Conservation (phyloP, 768 basidiomycete species). For the Pisolithus albus region DNA sequence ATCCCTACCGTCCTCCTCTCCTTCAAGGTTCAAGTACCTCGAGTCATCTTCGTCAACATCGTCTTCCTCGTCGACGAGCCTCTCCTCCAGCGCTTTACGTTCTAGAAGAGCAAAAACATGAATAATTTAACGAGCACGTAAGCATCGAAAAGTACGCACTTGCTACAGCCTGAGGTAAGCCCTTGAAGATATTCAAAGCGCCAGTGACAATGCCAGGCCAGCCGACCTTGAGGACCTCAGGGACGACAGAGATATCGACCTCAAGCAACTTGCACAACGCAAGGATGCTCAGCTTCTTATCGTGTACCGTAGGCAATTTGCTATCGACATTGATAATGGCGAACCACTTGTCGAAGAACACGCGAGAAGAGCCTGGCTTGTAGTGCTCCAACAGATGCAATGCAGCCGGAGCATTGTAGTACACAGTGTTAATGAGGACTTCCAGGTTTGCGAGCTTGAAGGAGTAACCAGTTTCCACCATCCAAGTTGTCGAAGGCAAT, state of each 20-base stretch:
- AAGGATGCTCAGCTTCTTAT: conserved; percentile 78
- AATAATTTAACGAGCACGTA: not conserved
- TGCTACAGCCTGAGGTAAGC: conserved; percentile 68
- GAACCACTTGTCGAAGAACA: conserved; percentile 88
- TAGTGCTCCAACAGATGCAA: conserved; percentile 66
- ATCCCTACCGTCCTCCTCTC: conserved; percentile 51
- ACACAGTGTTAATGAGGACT: conserved; percentile 73
- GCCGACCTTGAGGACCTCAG: conserved; percentile 53
- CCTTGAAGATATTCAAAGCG: conserved; percentile 67
- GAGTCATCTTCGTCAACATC: conserved; percentile 46
- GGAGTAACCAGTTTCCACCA: conserved; percentile 50
- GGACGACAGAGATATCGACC: conserved; percentile 50
- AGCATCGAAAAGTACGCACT: conserved; percentile 35
- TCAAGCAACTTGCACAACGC: conserved; percentile 75
- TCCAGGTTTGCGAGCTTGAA: conserved; percentile 76
- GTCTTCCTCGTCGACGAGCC: conserved; percentile 34
- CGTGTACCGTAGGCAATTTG: conserved; percentile 77
- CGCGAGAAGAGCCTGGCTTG: conserved; percentile 52
- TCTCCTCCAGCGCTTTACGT: conserved; percentile 55
- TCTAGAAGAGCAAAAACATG: conserved; percentile 27
- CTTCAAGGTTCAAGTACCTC: conserved; percentile 53
- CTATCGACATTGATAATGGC: conserved; percentile 52
- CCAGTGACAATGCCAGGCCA: conserved; percentile 74
- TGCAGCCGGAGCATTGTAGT: conserved; percentile 77
- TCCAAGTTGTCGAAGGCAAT: conserved; percentile 57